A percentile compares a stretch with the other conserved stretches of the same genome.
Conservation (phyloP, 495 filamentous ascomycete genomes). For the Xylaria bambusicola region DNA sequence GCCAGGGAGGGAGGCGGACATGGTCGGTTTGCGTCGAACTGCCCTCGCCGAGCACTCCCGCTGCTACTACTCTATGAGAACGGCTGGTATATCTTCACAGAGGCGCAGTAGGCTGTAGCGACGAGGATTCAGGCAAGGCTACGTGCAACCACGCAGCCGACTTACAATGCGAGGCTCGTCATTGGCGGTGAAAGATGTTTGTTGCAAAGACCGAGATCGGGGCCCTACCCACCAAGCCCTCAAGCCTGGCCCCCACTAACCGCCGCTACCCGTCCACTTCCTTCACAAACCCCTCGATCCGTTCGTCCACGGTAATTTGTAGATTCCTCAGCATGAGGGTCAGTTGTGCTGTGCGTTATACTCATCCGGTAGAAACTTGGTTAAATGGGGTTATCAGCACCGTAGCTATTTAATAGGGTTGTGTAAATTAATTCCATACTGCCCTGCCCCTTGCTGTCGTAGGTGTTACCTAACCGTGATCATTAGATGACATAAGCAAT, state of each 20-base stretch:
- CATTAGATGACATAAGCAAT: too few relatives aligned
- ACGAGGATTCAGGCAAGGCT: not conserved
- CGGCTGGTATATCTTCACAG: not conserved
- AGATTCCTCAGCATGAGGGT: too few relatives aligned
- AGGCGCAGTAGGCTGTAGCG: slow-evolving; percentile 1
- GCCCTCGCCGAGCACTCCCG: slow-evolving; percentile 16
- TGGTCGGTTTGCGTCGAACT: slow-evolving; percentile 13
- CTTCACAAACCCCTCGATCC: too few relatives aligned
- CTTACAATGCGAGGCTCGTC: slow-evolving; percentile 1
- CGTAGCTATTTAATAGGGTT: too few relatives aligned
- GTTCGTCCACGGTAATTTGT: too few relatives aligned
- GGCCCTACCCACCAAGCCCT: not conserved
- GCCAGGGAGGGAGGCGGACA: slow-evolving; percentile 91
- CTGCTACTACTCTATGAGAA: not conserved
- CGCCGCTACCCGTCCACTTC: not conserved
- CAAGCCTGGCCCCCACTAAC: not conserved
- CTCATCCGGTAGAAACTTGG: too few relatives aligned
- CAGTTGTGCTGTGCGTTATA: too few relatives aligned
- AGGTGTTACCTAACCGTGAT: too few relatives aligned
- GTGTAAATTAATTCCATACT: too few relatives aligned
- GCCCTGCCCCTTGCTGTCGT: too few relatives aligned
- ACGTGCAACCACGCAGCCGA: not conserved
- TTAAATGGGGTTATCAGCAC: too few relatives aligned
- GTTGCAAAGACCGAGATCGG: slow-evolving; percentile 10
- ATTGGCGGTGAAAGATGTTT: slow-evolving; percentile 7